These are phyloP conservation scores for Aspergillaceae sp. DNA, from an alignment of 2,329 filamentous ascomycete genomes.

Conservation along the genomic window DNA sequence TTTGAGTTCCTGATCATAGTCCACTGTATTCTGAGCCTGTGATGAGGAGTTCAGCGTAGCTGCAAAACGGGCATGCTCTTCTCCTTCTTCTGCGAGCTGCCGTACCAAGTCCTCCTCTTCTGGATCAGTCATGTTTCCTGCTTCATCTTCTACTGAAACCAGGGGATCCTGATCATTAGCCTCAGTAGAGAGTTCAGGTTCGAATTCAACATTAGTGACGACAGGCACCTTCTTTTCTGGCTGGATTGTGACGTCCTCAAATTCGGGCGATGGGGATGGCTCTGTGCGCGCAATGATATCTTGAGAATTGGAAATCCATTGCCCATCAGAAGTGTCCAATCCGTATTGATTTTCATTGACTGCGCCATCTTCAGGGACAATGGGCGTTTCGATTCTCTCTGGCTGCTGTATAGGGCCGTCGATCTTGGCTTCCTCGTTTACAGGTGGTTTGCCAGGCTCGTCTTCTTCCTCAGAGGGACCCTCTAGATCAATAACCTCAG, in stretches of 20 bases:
- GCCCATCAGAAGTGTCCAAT: conserved; percentile 10
- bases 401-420: not conserved
- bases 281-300: conserved; percentile 2
- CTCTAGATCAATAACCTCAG: conserved; percentile 25
- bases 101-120: conserved; percentile 85
- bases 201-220: conserved; percentile 17
- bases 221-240: conserved; percentile 15
- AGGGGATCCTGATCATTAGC: conserved; percentile 17
- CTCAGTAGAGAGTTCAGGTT: conserved; percentile 8
- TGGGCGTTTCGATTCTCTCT: not conserved
- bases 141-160: conserved; percentile 14
- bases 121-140: conserved; percentile 69
- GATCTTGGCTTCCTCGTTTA: not conserved
- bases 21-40: conserved; percentile 58
- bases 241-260: conserved; percentile 14
- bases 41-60: conserved; percentile 74
- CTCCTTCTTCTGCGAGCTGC: conserved; percentile 79
- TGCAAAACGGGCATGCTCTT: conserved; percentile 89
- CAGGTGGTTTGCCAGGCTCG: not conserved
- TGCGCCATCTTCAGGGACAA: conserved; percentile 5
- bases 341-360: conserved; percentile 12
- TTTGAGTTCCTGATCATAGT: conserved; percentile 81
- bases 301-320: conserved; percentile 6
- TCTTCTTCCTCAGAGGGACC: conserved; percentile 9
- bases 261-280: conserved; percentile 28